phyloP scores from a whole-genome alignment of 331 rosid genomes.

The Pyracantha coccinea region DNA sequence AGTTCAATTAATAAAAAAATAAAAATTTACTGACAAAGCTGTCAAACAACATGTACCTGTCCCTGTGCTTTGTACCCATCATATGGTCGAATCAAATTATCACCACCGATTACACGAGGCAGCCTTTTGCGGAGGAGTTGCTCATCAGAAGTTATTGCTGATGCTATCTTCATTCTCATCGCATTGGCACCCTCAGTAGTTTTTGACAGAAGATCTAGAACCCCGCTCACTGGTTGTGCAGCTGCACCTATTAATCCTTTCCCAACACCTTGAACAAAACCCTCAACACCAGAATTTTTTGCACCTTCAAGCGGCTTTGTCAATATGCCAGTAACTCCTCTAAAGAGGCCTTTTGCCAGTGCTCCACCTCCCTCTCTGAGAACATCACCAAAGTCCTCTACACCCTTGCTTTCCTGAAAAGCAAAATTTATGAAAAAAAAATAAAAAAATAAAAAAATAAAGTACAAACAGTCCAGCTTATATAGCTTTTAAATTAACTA shows the following conservation, averaged over 20 bases:
- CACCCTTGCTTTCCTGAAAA: slow-evolving; percentile 87
- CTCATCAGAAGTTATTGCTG: slow-evolving; percentile 94
- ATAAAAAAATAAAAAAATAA: not conserved
- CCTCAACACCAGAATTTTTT: slow-evolving; percentile 93
- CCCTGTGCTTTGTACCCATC: slow-evolving; percentile 89
- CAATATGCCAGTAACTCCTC: slow-evolving; percentile 98
- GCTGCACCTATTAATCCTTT: slow-evolving; percentile 98
- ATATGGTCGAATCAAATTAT: slow-evolving; percentile 78
- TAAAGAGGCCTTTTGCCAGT: slow-evolving; percentile 89
- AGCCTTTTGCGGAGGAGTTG: slow-evolving; percentile 91
- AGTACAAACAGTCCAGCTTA: not conserved
- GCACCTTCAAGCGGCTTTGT: slow-evolving; percentile 99
- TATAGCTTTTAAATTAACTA: not conserved
- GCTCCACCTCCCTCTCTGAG: slow-evolving; percentile 99
- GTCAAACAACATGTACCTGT: slow-evolving; percentile 58
- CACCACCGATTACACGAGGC: slow-evolving; percentile 91
- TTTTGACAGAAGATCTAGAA: slow-evolving; percentile 91
- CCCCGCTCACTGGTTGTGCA: slow-evolving; percentile 99
- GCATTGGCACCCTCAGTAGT: slow-evolving; percentile 99
- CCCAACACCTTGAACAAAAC: slow-evolving; percentile 99
- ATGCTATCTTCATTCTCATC: slow-evolving; percentile 89
- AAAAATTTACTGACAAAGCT: not conserved
- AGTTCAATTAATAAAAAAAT: no score
- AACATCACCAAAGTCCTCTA: slow-evolving; percentile 91
- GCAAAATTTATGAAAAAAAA: not conserved